Conservation (phyloP, 345 rosid species). For the Dipteronia dyeriana region DNA sequence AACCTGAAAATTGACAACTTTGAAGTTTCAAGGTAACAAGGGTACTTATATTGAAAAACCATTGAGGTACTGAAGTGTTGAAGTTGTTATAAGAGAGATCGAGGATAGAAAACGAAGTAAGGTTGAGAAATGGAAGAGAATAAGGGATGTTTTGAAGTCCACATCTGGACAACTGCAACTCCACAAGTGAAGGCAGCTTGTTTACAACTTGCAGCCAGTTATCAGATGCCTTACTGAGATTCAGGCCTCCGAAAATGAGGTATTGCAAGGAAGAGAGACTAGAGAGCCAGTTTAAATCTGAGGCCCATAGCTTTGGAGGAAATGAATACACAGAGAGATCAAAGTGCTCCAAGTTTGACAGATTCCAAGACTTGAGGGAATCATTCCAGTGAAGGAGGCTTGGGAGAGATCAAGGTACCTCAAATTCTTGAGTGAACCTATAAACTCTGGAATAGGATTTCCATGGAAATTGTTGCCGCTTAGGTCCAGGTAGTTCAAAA, state of each 20-base stretch:
- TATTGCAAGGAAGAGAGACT: neutral
- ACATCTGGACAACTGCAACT: too few relatives aligned
- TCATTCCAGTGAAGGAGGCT: too few relatives aligned
- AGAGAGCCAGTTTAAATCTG: neutral
- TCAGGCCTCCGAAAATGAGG: neutral
- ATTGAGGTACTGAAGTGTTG: slow-evolving; percentile 15
- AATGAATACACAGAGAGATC: neutral
- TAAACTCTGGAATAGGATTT: too few relatives aligned
- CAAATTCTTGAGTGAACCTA: too few relatives aligned
- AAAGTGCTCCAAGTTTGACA: slow-evolving; percentile 10
- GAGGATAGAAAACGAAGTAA: too few relatives aligned
- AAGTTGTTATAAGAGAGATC: slow-evolving; percentile 4
- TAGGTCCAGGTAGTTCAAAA: too few relatives aligned
- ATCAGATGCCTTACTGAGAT: neutral
- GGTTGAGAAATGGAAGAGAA: too few relatives aligned
- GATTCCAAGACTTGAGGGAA: too few relatives aligned
- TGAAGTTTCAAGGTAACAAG: neutral
- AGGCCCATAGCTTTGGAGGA: neutral
- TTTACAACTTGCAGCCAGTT: slow-evolving; percentile 19
- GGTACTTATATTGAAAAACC: neutral
- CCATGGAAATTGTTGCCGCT: too few relatives aligned
- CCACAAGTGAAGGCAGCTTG: too few relatives aligned
- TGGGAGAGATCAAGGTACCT: too few relatives aligned
- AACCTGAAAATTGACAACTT: neutral
- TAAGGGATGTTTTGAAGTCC: too few relatives aligned